Base-by-base conservation (phyloP, 2,329 filamentous ascomycete genomes). In the Colletotrichum sp. region DNA sequence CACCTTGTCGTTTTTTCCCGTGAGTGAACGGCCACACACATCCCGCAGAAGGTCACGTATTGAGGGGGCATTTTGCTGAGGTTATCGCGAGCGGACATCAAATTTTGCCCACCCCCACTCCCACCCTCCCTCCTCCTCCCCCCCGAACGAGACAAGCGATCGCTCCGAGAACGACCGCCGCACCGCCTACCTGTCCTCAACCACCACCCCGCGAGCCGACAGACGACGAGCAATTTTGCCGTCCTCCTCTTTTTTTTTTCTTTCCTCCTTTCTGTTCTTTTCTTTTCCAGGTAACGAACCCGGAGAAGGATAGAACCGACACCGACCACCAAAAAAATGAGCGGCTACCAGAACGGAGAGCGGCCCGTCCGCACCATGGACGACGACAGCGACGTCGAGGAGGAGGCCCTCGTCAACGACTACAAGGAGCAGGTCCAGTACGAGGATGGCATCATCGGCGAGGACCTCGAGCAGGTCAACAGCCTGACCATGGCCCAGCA, bases 341-440 rank as follows among this genome's bases (percentile, higher is more conserved):
- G 90, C 85, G 88, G 86, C 80, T 92, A 90, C 83, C 89, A 92
- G 83, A 93, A 92, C 84, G 90, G 90, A 82, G 87, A 87, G 82
- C 88, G 90, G 83, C 90, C 91, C 79, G 85, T 88, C 83, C 91
- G 92, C 85, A 52, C 43, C 43, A 87, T 89, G 80, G 92, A 93
- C 81, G 94, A 96, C 86, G 96, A 98, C 84, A 98, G 95, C 83
- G 97, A 99, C 85, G 94, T 95, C 79, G 96, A 98, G 88, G 96
- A 99, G 90, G 97, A 99, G 88, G 94, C 94, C 81, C 92, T 99
- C 80, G 97, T 96, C 82, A 95, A 96, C 87, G 96, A 99, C 88
- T 98, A 98, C 91, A 94, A 93, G 85, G 95, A 98, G 88, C 96
- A 98, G 87, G 95, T 98, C 81, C 95, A 97, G 85, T 98, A 96